phyloP scores from a whole-genome alignment of 208 protist species.

The Leishmania mexicana region DNA sequence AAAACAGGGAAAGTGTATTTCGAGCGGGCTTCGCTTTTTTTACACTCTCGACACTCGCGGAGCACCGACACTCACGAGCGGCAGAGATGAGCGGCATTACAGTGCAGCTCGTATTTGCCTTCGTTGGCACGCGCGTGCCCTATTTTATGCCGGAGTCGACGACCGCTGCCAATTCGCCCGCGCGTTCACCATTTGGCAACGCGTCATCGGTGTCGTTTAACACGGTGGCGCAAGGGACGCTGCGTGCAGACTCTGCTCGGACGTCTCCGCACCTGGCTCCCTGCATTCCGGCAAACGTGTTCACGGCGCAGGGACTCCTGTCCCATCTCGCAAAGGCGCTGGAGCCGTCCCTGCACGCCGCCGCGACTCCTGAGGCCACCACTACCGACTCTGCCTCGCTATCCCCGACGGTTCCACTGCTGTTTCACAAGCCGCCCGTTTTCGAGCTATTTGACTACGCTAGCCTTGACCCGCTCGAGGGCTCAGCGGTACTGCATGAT shows the following conservation, averaged over 20 bases:
- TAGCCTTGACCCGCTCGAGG: conserved; percentile 20
- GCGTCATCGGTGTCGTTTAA: background rate
- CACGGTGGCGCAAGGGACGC: conserved; percentile 7
- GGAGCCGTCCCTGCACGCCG: background rate
- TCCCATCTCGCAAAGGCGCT: conserved; percentile 11
- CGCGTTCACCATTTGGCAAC: conserved; percentile 15
- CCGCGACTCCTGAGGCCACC: background rate
- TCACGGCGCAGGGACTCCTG: conserved; percentile 22
- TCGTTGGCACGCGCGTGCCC: conserved; percentile 31
- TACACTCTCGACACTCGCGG: background rate
- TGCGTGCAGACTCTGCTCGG: conserved; percentile 13
- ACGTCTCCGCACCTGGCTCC: conserved; percentile 16
- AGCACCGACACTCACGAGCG: background rate
- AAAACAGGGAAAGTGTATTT: background rate
- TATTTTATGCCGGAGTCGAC: conserved; percentile 19
- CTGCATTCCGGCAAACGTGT: background rate
- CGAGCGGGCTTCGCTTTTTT: too few species aligned
- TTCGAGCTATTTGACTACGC: conserved; percentile 29
- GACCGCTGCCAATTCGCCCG: background rate
- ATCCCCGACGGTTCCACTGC: background rate
- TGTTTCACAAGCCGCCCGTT: conserved; percentile 4
- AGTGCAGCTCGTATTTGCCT: conserved; percentile 35
- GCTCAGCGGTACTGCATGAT: conserved; percentile 13
- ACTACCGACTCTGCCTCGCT: background rate
- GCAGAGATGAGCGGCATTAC: conserved; percentile 25